Evolutionary conservation across 2,329 filamentous ascomycete genomes (phyloP).

Genomic region (Epichloe amarillans): DNA sequence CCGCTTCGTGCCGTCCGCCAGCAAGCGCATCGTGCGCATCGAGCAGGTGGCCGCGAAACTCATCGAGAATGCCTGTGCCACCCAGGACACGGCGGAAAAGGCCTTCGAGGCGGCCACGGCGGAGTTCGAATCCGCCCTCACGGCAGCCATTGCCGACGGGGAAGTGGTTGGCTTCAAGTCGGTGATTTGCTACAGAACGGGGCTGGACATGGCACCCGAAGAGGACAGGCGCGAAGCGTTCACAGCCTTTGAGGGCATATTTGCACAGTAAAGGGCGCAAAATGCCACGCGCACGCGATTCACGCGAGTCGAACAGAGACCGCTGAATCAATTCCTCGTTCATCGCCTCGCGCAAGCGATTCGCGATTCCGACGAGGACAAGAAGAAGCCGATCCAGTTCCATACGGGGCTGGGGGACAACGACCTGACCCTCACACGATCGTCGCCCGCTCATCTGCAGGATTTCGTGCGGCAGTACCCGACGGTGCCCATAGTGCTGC

Average conservation of each 20-base stretch:
- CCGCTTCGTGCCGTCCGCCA: conserved; percentile 47
- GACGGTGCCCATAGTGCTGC: conserved; percentile 58
- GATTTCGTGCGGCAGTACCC: conserved; percentile 57
- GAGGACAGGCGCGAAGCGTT: conserved; percentile 28
- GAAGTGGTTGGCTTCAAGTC: conserved; percentile 72
- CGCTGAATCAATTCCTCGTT: conserved; percentile 58
- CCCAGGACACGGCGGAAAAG: conserved; percentile 14
- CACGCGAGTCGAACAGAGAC: conserved; percentile 45
- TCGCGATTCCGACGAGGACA: conserved; percentile 24
- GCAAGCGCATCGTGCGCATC: conserved; percentile 64
- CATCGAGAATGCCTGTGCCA: conserved; percentile 32
- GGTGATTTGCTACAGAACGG: conserved; percentile 69
- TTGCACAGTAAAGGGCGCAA: conserved; percentile 9
- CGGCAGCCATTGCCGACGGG: conserved; percentile 44
- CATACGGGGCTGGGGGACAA: conserved; percentile 75
- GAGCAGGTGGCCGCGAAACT: conserved; percentile 57
- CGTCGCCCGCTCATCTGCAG: conserved; percentile 67
- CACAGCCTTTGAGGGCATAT: conserved; percentile 26
- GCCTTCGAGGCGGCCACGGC: conserved; percentile 22
- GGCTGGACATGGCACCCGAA: conserved; percentile 43
- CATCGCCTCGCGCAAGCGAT: conserved; percentile 49
- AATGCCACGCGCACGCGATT: conserved; percentile 19
- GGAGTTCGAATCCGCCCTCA: conserved; percentile 31
- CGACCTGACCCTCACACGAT: conserved; percentile 54
- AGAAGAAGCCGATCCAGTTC: conserved; percentile 65